Evolutionary conservation across 305 asterid species (phyloP), one percentile per base, ranked within the genome.

Genomic region (Ajuga reptans): DNA sequence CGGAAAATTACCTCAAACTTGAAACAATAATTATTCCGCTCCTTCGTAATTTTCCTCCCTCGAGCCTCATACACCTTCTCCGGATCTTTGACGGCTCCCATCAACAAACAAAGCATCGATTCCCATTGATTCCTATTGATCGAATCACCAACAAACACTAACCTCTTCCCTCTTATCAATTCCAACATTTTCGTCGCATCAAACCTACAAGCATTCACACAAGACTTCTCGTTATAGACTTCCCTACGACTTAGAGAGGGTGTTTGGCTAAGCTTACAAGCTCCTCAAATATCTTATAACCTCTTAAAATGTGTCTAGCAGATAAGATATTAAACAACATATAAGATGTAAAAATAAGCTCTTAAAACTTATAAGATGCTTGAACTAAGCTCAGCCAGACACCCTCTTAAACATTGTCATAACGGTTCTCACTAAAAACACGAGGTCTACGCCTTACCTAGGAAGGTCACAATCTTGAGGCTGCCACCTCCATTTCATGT

Each of bases 401-500:
- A n/a, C n/a, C n/a, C n/a, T n/a, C n/a, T n/a, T n/a, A n/a, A 11
- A 42, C 45, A 64, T 50, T 11, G 16, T 12, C 57, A n/a, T 15
- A 37, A 51, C 57, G 66, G 8, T 18, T 50, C 10, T 47, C 45
- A 39, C 37, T 6, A 24, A 17, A 59, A 31, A n/a, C 1, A 53
- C 21, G 52, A 43, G 43, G 10, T n/a, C 10, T 9, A 68, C 1
- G 10, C 27, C 67, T 60, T 84, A 92, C 98, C 95, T 88, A 51
- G 96, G 96, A 82, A 93, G 54, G 73, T 84, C 79, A 79, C 99
- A 93, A 79, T 83, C 85, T 41, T 65, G 86, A 74, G 99, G 96
- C 68, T 83, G 89, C 99, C 99, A 93, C 71, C 95, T 87, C 99
- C 99, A 93, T 76, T 86, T 93, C 96, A 83, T 84, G 79, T 87